These are phyloP conservation scores for Cryoendolithus antarcticus DNA, from an alignment of 2,329 filamentous ascomycete genomes.

Conservation along the genomic window DNA sequence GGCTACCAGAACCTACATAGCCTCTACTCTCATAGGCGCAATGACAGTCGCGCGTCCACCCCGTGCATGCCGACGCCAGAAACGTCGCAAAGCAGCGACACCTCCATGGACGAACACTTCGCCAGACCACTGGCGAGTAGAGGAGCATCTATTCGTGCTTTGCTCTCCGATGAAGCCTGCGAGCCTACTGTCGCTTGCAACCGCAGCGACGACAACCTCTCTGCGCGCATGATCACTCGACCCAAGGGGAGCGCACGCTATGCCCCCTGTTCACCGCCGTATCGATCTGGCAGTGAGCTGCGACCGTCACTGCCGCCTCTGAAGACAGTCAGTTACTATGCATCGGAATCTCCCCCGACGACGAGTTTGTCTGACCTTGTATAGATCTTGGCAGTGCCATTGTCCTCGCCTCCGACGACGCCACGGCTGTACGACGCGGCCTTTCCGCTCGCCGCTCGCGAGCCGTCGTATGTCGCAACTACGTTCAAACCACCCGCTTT, in stretches of 20 bases:
- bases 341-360: background rate
- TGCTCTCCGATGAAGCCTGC: background rate
- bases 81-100: conserved; percentile 17
- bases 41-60: conserved; percentile 1
- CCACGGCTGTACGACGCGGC: conserved; percentile 12
- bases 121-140: conserved; percentile 7
- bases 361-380: conserved; percentile 10
- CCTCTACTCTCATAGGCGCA: too few species aligned
- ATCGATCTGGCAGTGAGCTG: conserved; percentile 12
- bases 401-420: conserved; percentile 7
- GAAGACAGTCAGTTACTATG: conserved; percentile 16
- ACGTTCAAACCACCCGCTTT: conserved; percentile 23
- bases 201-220: background rate
- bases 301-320: conserved; percentile 23
- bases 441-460: conserved; percentile 18
- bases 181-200: conserved; percentile 1
- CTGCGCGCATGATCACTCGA: conserved; percentile 8
- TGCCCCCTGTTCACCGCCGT: conserved; percentile 19
- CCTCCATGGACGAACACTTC: conserved; percentile 11
- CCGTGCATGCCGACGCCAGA: conserved; percentile 21
- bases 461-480: conserved; percentile 18
- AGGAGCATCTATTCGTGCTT: conserved; percentile 5
- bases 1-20: too few species aligned
- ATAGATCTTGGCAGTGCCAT: background rate
- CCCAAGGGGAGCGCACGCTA: conserved; percentile 4